Evolutionary conservation across 805 yeast species (phyloP).

Genomic region (Candida krabiensis): DNA sequence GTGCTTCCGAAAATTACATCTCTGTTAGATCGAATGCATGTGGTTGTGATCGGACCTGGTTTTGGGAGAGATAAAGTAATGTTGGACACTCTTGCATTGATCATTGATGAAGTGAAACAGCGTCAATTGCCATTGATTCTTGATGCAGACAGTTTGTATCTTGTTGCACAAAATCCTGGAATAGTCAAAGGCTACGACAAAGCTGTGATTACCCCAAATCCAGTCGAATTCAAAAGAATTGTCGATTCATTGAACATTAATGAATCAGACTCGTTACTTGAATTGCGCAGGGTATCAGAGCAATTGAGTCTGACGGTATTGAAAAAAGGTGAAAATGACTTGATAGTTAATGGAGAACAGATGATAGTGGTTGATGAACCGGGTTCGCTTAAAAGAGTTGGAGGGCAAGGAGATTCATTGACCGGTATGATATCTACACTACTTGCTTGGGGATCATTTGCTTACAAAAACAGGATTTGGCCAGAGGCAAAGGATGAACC

Average conservation of each 20-base stretch:
- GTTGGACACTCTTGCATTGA: slow-evolving; percentile 56
- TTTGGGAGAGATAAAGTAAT: slow-evolving; percentile 78
- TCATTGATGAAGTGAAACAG: slow-evolving; percentile 56
- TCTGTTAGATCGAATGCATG: slow-evolving; percentile 69
- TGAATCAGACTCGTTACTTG: slow-evolving; percentile 12
- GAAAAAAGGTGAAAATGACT: slow-evolving; percentile 71
- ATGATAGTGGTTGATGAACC: slow-evolving; percentile 42
- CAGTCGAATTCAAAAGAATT: slow-evolving; percentile 76
- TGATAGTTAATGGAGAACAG: slow-evolving; percentile 52
- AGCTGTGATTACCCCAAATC: slow-evolving; percentile 86
- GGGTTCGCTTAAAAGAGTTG: slow-evolving; percentile 82
- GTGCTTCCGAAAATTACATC: slow-evolving; percentile 56
- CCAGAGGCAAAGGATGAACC: slow-evolving; percentile 39
- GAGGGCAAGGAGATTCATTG: slow-evolving; percentile 96
- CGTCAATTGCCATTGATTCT: slow-evolving; percentile 69
- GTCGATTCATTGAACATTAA: slow-evolving; percentile 45
- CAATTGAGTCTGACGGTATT: slow-evolving; percentile 59
- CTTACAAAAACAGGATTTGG: slow-evolving; percentile 64
- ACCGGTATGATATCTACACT: slow-evolving; percentile 85
- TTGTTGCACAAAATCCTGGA: slow-evolving; percentile 58
- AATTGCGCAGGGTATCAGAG: slow-evolving; percentile 42
- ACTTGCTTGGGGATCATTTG: slow-evolving; percentile 72
- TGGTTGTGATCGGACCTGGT: slow-evolving; percentile 90
- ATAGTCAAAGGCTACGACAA: slow-evolving; percentile 53
- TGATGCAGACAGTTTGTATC: slow-evolving; percentile 87